Evolutionary conservation across 495 filamentous ascomycete species (phyloP).

Genomic region (Xylaria intraflava): DNA sequence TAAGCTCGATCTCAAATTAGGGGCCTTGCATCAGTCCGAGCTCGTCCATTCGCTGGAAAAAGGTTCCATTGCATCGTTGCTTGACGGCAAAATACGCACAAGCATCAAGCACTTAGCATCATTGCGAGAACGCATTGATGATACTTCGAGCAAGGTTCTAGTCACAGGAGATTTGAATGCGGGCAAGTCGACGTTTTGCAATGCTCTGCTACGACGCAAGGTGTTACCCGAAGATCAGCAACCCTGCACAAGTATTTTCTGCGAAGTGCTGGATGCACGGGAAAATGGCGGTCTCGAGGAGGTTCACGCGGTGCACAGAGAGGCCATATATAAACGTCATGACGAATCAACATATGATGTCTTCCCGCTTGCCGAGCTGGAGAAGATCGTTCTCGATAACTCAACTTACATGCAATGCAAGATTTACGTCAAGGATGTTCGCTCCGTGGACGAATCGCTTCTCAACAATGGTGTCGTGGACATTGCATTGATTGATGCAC

Average conservation of each 20-base stretch:
- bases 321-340: conserved; percentile 71
- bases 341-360: conserved; percentile 93
- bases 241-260: conserved; percentile 98
- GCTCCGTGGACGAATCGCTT: conserved; percentile 84
- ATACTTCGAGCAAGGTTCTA: conserved; percentile 94
- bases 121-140: conserved; percentile 88
- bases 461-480: conserved; percentile 97
- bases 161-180: conserved; percentile 97
- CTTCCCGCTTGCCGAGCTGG: conserved; percentile 65
- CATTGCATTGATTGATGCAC: conserved; percentile 95
- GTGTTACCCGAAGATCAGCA: conserved; percentile 94
- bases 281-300: conserved; percentile 90
- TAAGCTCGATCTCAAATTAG: conserved; percentile 90
- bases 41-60: conserved; percentile 97
- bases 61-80: conserved; percentile 73
- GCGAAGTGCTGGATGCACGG: conserved; percentile 86
- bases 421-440: conserved; percentile 88
- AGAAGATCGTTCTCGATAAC: conserved; percentile 85
- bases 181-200: conserved; percentile 98
- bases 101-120: conserved; percentile 84
- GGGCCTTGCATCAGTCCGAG: conserved; percentile 75
- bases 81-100: conserved; percentile 90
- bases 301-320: conserved; percentile 87
- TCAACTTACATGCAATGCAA: conserved; percentile 88
- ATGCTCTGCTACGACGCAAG: conserved; percentile 86